Conservation (phyloP, 352 stramenopile genomes). For the Globisporangium acanthophoron region DNA sequence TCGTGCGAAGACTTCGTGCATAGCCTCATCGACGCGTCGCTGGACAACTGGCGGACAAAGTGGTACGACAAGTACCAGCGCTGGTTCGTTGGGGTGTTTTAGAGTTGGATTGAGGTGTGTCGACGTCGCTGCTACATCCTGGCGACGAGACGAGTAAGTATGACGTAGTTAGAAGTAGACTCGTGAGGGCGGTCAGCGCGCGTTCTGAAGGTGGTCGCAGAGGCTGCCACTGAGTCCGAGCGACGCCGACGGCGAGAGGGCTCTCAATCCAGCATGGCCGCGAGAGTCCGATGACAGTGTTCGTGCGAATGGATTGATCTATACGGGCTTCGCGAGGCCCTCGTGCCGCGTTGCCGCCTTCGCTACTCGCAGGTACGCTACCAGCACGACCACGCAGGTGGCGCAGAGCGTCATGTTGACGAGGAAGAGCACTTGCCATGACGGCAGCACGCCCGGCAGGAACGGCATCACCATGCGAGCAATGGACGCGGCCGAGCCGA, state of each 20-base stretch:
- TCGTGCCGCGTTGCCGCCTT: constrained; percentile 5
- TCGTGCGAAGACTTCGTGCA: constrained; percentile 95
- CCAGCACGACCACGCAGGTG: constrained; percentile 33
- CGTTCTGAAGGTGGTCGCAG: no score
- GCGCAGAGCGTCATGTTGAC: constrained; percentile 39
- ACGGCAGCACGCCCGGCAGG: constrained; percentile 39
- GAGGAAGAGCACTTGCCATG: constrained; percentile 36
- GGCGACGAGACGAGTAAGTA: no score
- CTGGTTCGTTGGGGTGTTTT: constrained; percentile 89
- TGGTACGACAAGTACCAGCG: constrained; percentile 97
- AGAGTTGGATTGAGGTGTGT: constrained; percentile 1
- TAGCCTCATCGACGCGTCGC: constrained; percentile 92
- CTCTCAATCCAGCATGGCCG: no score
- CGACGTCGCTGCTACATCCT: background rate
- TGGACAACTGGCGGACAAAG: constrained; percentile 96
- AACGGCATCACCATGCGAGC: constrained; percentile 54
- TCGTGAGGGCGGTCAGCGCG: no score
- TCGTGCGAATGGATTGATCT: background rate
- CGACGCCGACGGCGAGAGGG: no score
- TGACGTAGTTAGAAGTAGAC: no score
- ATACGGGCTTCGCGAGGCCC: constrained; percentile 12
- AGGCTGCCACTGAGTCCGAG: no score
- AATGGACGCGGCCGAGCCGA: constrained; percentile 49
- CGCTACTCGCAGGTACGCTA: constrained; percentile 11
- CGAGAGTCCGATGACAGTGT: no score